phyloP scores from a whole-genome alignment of 805 yeast genomes.

The Saccharomyces paradoxus region DNA sequence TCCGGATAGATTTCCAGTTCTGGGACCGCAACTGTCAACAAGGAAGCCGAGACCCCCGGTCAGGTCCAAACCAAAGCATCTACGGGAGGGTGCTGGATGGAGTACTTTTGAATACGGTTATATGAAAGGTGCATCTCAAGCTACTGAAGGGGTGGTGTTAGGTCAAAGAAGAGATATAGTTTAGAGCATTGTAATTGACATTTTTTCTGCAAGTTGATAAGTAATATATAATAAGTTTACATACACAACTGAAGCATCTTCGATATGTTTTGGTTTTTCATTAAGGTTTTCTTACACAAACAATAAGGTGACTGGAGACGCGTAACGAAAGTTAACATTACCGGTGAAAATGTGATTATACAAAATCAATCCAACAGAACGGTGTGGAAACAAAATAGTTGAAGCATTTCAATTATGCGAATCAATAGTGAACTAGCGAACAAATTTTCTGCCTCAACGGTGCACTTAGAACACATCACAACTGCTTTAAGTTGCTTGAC shows the following conservation, averaged over 20 bases:
- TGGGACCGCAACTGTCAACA: constrained; percentile 50
- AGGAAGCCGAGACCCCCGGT: constrained; percentile 42
- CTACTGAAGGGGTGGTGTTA: constrained; percentile 45
- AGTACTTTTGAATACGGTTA: constrained; percentile 53
- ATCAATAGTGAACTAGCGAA: constrained; percentile 1
- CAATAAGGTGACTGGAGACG: background rate
- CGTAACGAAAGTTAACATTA: background rate
- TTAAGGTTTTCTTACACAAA: background rate
- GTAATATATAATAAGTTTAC: background rate
- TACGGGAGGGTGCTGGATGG: constrained; percentile 40
- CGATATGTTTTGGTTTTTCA: background rate
- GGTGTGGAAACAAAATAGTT: background rate
- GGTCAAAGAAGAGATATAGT: constrained; percentile 44
- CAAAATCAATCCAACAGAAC: background rate
- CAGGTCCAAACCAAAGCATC: constrained; percentile 48
- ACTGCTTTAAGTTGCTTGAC: constrained; percentile 38
- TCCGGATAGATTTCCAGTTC: constrained; percentile 38
- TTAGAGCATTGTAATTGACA: constrained; percentile 1
- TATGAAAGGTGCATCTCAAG: constrained; percentile 49
- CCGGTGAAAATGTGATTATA: background rate
- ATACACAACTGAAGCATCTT: background rate
- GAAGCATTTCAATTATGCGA: background rate
- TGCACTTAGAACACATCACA: constrained; percentile 38
- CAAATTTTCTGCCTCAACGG: constrained; percentile 39
- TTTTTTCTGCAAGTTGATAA: background rate